phyloP scores from a whole-genome alignment of 2,329 filamentous ascomycete species.

The Aureobasidium musti region DNA sequence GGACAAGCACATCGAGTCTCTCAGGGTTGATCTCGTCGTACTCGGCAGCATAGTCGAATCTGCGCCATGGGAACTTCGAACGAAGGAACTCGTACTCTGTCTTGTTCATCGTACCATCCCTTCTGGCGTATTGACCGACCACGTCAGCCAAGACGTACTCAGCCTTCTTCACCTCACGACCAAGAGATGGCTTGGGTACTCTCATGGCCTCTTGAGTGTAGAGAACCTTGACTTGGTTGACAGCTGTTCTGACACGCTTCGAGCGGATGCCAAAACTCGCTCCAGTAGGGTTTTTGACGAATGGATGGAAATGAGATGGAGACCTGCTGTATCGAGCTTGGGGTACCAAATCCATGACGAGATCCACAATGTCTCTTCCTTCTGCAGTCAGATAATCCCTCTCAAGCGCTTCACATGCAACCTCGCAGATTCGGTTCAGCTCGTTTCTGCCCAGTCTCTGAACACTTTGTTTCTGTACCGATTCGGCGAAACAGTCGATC shows the following conservation, averaged over 20 bases:
- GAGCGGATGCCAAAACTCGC: conserved; percentile 4
- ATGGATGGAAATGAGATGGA: conserved; percentile 9
- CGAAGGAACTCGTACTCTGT: conserved; percentile 7
- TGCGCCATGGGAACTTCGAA: not conserved
- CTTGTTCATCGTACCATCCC: conserved; percentile 6
- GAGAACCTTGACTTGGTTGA: not conserved
- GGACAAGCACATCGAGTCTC: not conserved
- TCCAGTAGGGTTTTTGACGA: conserved; percentile 12
- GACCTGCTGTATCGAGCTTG: not conserved
- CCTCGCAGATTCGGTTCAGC: not conserved
- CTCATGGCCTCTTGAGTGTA: not conserved
- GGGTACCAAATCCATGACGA: not conserved
- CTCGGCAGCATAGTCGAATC: not conserved
- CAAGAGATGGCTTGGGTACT: not conserved
- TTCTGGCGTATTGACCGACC: not conserved
- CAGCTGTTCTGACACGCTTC: not conserved
- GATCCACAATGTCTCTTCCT: conserved; percentile 14
- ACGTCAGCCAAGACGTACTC: not conserved
- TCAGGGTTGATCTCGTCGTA: conserved; percentile 15
- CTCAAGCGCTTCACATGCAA: conserved; percentile 11
- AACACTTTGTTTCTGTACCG: not conserved
- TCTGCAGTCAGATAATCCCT: conserved; percentile 3
- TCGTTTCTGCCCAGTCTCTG: not conserved
- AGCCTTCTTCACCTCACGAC: conserved; percentile 7
- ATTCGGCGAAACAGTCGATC: conserved; percentile 6